Evolutionary conservation across 371 early-diverging fungal genomes (phyloP), one percentile per base, ranked within the genome.

Genomic region (Amoeboaphelidium protococcarum): DNA sequence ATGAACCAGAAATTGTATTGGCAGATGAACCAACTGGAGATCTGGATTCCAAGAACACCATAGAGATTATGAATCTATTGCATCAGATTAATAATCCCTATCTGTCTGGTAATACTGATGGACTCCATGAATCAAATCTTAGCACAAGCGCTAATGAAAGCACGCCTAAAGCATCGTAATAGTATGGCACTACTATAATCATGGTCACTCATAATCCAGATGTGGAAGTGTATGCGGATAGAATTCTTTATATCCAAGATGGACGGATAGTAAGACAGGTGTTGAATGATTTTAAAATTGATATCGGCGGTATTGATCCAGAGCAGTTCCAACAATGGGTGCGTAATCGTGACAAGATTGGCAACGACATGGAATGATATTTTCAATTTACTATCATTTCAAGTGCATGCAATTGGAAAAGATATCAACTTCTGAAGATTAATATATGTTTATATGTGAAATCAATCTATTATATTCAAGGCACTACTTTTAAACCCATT

Each of bases 401-500:
- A n/a, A n/a, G n/a, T n/a, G n/a, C n/a, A n/a, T n/a, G n/a, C n/a
- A n/a, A n/a, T n/a, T n/a, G n/a, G n/a, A n/a, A n/a, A n/a, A n/a
- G n/a, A n/a, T n/a, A n/a, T n/a, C n/a, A n/a, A n/a, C n/a, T n/a
- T n/a, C n/a, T n/a, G n/a, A n/a, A n/a, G n/a, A n/a, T n/a, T n/a
- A n/a, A n/a, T n/a, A n/a, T n/a, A n/a, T n/a, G n/a, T n/a, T n/a
- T n/a, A n/a, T n/a, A 40, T 40, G 20, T 12, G 46, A 26, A 50
- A 16, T 24, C 45, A 25, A 50, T 24, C 24, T 25, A 49, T 44
- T 21, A 21, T 16, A 13, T 22, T 57, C 50, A 74, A 49, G 67
- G 72, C 31, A 85, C 80, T 41, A 89, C 79, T 50, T 78, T 69
- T 52, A 92, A 74, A 22, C 91, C 95, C 57, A 82, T 76, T 44